phyloP scores from a whole-genome alignment of 75 land plant genomes.

The Gnetum montanum region DNA sequence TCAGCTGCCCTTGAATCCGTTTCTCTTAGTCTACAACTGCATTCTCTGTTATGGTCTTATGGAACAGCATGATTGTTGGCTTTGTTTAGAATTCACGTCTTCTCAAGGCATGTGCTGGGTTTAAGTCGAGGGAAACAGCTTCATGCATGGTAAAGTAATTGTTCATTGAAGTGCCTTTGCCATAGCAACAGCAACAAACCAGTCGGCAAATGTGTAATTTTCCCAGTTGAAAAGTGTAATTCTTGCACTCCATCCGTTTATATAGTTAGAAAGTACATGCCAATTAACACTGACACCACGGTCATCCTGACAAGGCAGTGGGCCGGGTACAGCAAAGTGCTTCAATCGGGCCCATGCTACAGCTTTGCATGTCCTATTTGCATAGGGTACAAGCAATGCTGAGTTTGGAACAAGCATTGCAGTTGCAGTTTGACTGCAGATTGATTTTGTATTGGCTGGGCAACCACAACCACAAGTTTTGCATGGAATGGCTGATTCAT shows the following conservation, averaged over 20 bases:
- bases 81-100: too few species aligned
- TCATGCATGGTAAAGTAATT: too few species aligned
- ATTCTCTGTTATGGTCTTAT: too few species aligned
- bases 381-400: slow-evolving; percentile 51
- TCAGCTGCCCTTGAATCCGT: too few species aligned
- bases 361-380: slow-evolving; percentile 46
- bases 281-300: slow-evolving; percentile 88
- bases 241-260: slow-evolving; percentile 69
- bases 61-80: too few species aligned
- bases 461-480: slow-evolving; percentile 74
- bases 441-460: neutral
- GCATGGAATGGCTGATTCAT: slow-evolving; percentile 68
- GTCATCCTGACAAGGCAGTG: slow-evolving; percentile 61
- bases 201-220: slow-evolving; percentile 33
- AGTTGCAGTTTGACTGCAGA: slow-evolving; percentile 39
- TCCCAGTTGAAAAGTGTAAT: slow-evolving; percentile 79
- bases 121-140: too few species aligned
- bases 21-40: too few species aligned
- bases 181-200: slow-evolving; percentile 68
- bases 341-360: slow-evolving; percentile 57
- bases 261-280: slow-evolving; percentile 69
- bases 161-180: slow-evolving; percentile 47
- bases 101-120: too few species aligned
- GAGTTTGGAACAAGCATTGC: slow-evolving; percentile 66
- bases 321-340: slow-evolving; percentile 42